phyloP scores from a whole-genome alignment of 2,329 filamentous ascomycete species.

The Fusarium buxicola region DNA sequence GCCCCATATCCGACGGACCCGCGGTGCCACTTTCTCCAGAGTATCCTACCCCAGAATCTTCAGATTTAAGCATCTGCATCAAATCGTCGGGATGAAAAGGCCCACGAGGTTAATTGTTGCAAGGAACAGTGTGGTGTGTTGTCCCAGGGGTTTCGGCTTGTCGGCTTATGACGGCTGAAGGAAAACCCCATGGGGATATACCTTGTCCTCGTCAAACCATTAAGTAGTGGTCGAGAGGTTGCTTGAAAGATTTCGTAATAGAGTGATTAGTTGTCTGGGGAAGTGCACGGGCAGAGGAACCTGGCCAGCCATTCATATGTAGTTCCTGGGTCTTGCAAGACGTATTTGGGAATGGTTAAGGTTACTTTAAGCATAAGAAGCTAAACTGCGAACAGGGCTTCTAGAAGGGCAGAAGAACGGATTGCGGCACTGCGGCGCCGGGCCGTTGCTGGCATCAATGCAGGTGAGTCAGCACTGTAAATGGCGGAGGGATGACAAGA shows the following conservation, averaged over 20 bases:
- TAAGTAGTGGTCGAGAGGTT: conserved; percentile 32
- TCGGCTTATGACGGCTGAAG: conserved; percentile 33
- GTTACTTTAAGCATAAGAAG: background rate
- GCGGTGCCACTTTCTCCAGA: conserved; percentile 15
- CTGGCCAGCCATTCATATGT: background rate
- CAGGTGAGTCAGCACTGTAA: conserved; percentile 5
- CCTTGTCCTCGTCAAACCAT: conserved; percentile 23
- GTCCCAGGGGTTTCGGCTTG: conserved; percentile 11
- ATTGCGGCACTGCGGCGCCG: too few relatives aligned
- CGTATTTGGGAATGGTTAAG: background rate
- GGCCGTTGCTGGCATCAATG: background rate
- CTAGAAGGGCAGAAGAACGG: conserved; percentile 17
- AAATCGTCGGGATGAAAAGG: conserved; percentile 8
- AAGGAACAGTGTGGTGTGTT: conserved; percentile 4
- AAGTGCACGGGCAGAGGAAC: conserved; percentile 20
- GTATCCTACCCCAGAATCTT: conserved; percentile 4
- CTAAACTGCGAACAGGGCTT: conserved; percentile 12
- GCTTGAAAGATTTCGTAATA: conserved; percentile 26
- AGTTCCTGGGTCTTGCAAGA: background rate
- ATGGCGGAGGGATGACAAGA: background rate
- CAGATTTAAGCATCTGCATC: background rate
- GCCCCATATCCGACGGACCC: conserved; percentile 14
- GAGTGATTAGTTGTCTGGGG: conserved; percentile 26
- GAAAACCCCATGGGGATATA: conserved; percentile 24
- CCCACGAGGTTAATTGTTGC: conserved; percentile 26